Conservation (phyloP, 129 eudicot species). For the Saussurea involucrata region DNA sequence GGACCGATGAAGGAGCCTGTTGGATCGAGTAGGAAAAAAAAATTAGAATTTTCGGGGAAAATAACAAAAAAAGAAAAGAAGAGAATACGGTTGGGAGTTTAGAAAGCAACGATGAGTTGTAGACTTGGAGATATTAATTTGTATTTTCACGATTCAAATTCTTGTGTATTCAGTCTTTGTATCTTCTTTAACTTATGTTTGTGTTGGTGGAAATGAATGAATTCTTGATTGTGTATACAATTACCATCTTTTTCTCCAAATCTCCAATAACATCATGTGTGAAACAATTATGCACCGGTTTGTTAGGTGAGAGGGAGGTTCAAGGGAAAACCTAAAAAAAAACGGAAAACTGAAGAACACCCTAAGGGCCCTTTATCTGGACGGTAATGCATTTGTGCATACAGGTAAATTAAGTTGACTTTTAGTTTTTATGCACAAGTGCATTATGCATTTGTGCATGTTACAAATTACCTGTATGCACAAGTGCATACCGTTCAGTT, state of each 20-base stretch:
- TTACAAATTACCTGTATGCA: no score
- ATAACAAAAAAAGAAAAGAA: slow-evolving; percentile 4
- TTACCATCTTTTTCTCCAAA: neutral
- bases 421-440: no score
- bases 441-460: no score
- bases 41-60: slow-evolving; percentile 30
- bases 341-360: no score
- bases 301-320: no score
- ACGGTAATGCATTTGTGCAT: no score
- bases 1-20: slow-evolving; percentile 33
- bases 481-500: no score
- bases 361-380: no score
- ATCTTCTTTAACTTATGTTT: slow-evolving; percentile 17
- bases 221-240: slow-evolving; percentile 28
- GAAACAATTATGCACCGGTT: no score
- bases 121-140: slow-evolving; percentile 37
- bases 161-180: slow-evolving; percentile 30
- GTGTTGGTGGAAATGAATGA: slow-evolving; percentile 32
- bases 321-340: no score
- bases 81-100: slow-evolving; percentile 28
- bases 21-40: slow-evolving; percentile 30
- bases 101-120: slow-evolving; percentile 58
- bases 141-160: slow-evolving; percentile 46
- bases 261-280: neutral
- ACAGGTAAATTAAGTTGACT: no score